phyloP scores from a whole-genome alignment of 2,329 filamentous ascomycete genomes.

The Penicillium sp. region DNA sequence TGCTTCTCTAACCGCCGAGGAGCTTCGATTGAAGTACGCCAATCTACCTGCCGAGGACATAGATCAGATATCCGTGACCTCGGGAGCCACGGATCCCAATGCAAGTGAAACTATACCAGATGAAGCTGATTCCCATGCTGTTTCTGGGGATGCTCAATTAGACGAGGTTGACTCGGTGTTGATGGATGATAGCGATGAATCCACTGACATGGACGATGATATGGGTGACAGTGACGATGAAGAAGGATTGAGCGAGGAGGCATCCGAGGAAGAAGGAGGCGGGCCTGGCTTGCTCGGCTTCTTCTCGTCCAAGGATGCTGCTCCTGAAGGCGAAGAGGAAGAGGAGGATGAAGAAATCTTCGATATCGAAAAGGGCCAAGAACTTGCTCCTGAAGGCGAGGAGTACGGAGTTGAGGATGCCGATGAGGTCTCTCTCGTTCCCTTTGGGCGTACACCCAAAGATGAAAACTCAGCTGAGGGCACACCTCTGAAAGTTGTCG shows the following conservation, averaged over 20 bases:
- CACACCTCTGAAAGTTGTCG: constrained; percentile 20
- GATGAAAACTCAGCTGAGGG: constrained; percentile 26
- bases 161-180: constrained; percentile 44
- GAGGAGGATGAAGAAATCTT: constrained; percentile 24
- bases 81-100: constrained; percentile 17
- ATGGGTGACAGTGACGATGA: constrained; percentile 46
- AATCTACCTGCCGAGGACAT: constrained; percentile 30
- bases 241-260: constrained; percentile 50
- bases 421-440: constrained; percentile 35
- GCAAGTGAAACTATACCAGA: constrained; percentile 20
- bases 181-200: constrained; percentile 44
- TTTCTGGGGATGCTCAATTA: constrained; percentile 30
- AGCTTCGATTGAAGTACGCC: constrained; percentile 46
- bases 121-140: constrained; percentile 17
- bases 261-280: constrained; percentile 33
- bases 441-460: constrained; percentile 24
- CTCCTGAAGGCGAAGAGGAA: constrained; percentile 33
- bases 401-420: constrained; percentile 29
- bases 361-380: constrained; percentile 22
- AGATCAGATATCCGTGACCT: constrained; percentile 25
- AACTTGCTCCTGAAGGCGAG: constrained; percentile 25
- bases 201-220: constrained; percentile 47
- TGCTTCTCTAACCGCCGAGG: constrained; percentile 44
- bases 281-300: constrained; percentile 45
- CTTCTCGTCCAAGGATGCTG: constrained; percentile 43